Evolutionary conservation across 352 stramenopile genomes (phyloP), one percentile per base, ranked within the genome.

Genomic region (Phytophthora boehmeriae): DNA sequence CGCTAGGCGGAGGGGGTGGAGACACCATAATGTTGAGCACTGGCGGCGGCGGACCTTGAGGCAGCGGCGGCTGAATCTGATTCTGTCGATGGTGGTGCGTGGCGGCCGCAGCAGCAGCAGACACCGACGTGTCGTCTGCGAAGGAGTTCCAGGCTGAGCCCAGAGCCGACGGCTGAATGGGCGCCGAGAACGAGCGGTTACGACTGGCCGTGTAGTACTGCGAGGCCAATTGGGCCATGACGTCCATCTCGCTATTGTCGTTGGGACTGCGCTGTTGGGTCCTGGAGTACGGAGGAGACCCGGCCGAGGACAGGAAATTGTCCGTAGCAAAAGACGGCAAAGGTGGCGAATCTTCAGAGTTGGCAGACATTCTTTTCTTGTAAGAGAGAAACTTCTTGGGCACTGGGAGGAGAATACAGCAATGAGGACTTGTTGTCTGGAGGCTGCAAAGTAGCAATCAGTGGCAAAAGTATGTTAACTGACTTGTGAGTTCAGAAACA

Each of bases 171-270:
- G 83, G 80, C 23, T 84, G 76, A 23, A 92, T 88, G 16, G 80
- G 83, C 20, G 81, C 83, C 53, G 81, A 93, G 47, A 76, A 83
- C 51, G 81, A 90, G 28, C 83, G 84, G 64, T 86, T 91, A 48
- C 80, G 80, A 38, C 78, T 86, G 11, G 73, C 67, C 27, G 74
- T 74, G 68, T 92, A 93, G 47, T 93, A 93, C 66, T 92, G 83
- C 34, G 80, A 92, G 34, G 85, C 85, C 30, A 93, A 57, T 63
- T 93, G 85, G 43, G 85, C 82, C 83, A 93, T 92, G 28, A 93
- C 80, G 58, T 93, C 85, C 64, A 93, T 81, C 55, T 86, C 80
- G 22, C 71, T 59, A 14, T 66, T 54, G 6, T 34, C 56, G 41
- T 36, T 38, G 22, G 58, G 45, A 28, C 35, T 45, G 58, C 52